Conservation (phyloP, 257 asterid species). For the Haberlea rhodopensis region DNA sequence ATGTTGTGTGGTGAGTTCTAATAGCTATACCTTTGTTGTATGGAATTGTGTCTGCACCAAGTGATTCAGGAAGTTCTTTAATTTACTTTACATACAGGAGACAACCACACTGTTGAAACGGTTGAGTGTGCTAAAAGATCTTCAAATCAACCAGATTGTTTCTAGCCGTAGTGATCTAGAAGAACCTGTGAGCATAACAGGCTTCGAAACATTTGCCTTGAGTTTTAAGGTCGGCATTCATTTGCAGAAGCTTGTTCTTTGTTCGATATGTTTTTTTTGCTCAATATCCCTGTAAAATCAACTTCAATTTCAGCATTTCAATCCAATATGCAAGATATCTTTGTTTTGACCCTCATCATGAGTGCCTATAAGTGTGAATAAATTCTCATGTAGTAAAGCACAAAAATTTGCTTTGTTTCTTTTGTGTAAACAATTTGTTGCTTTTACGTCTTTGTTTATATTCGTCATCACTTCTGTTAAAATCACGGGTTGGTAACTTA, state of each 20-base stretch:
- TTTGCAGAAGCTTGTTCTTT: constrained; percentile 4
- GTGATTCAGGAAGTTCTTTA: constrained; percentile 23
- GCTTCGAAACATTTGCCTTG: constrained; percentile 95
- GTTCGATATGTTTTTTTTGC: constrained; percentile 20
- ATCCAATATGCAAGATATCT: constrained; percentile 9
- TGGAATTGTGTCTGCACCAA: constrained; percentile 25
- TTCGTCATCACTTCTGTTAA: too few species aligned
- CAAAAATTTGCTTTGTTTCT: constrained; percentile 8
- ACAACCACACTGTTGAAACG: constrained; percentile 80
- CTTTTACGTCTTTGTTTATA: background rate
- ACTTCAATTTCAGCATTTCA: background rate
- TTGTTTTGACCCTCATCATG: constrained; percentile 1
- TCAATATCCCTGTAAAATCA: constrained; percentile 1
- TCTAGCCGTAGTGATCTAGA: constrained; percentile 58
- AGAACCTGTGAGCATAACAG: constrained; percentile 86
- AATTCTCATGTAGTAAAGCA: constrained; percentile 9
- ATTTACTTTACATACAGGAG: constrained; percentile 52
- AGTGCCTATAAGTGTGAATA: constrained; percentile 6
- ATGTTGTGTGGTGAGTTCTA: constrained; percentile 84
- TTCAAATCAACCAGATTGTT: constrained; percentile 56
- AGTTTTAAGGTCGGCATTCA: constrained; percentile 67
- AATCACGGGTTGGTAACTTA: background rate
- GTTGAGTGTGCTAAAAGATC: constrained; percentile 83
- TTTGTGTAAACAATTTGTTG: background rate
- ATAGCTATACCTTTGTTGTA: constrained; percentile 11